A percentile compares a stretch with the other conserved stretches of the same genome.
These are phyloP conservation scores for Cladosporium oxysporum DNA, from an alignment of 2,329 filamentous ascomycete genomes.

Conservation along the genomic window DNA sequence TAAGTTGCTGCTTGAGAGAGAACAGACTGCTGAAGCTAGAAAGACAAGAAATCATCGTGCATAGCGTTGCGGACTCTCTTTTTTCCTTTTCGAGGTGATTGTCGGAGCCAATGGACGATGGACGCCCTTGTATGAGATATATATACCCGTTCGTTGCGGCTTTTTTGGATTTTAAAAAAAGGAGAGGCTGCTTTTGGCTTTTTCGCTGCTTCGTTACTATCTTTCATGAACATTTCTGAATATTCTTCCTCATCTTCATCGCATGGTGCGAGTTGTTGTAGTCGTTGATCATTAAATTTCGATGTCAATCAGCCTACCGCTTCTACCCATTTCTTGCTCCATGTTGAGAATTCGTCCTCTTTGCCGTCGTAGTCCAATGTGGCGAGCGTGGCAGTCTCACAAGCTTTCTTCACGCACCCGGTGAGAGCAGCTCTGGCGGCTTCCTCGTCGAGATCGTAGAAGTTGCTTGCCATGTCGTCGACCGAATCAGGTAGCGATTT, in stretches of 20 bases:
- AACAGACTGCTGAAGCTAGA: neutral
- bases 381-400: constrained; percentile 58
- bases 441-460: constrained; percentile 67
- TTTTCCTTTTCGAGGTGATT: neutral
- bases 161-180: neutral
- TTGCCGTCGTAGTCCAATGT: constrained; percentile 62
- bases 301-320: constrained; percentile 30
- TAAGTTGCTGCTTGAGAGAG: neutral
- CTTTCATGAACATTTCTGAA: constrained; percentile 13
- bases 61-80: neutral
- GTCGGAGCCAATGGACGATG: neutral
- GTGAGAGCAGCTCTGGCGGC: constrained; percentile 62
- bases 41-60: neutral
- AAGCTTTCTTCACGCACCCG: constrained; percentile 62
- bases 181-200: neutral
- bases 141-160: neutral
- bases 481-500: constrained; percentile 65
- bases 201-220: constrained; percentile 9
- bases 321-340: constrained; percentile 63
- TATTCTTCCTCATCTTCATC: neutral
- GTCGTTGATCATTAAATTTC: neutral
- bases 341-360: constrained; percentile 75
- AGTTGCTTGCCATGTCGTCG: constrained; percentile 68
- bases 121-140: neutral
- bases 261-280: neutral